Base-by-base conservation (phyloP, 2,329 filamentous ascomycete species). In the Stemphylium vesicarium region DNA sequence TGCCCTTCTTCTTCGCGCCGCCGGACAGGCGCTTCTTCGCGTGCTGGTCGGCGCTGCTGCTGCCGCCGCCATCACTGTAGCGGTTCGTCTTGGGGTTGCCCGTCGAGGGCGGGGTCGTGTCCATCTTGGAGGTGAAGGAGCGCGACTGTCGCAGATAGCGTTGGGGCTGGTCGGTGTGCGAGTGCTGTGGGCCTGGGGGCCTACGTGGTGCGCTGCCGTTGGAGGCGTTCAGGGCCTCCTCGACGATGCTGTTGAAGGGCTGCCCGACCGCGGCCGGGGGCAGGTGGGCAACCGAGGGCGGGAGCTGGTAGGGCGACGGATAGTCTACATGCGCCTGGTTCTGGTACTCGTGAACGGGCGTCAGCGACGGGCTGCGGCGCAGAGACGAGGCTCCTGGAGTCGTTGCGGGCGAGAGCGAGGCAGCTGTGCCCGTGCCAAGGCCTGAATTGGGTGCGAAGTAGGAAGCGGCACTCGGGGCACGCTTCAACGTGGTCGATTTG, bases 121-220 rank as follows among this genome's bases (percentile, higher is more conserved):
- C 78, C 78, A 80, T 80, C 59, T 70, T 77, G 62, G 74, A 71
- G 60, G 75, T 75, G 68, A 79, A 74, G 67, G 76, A 78, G 59
- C 76, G 73, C 49, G 75, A 75, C 65, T 79, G 71, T 57, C 74
- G 69, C 50, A 79, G 75, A 50, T 65, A 69, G 11, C 48, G 48
- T n/a, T 29, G 36, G 5, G 32, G 62, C 57, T 71, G 69, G 45
- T 63, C 47, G 20, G 69, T 72, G 39, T 66, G 57, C 18, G 71
- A 57, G 67, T 69, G 72, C 50, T 59, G 57, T 36, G 65, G 68
- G 51, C 65, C 65, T 26, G 60, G 56, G n/a, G 70, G 70, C 40
- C 67, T 68, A 47, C 65, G 58, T 42, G 61, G 49, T 37, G 37
- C 49, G 39, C 50, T 46, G 46, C 51, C 52, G 56, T 57, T 49